Conservation (phyloP, 2,329 filamentous ascomycete genomes). For the Calonectria fujianensis region DNA sequence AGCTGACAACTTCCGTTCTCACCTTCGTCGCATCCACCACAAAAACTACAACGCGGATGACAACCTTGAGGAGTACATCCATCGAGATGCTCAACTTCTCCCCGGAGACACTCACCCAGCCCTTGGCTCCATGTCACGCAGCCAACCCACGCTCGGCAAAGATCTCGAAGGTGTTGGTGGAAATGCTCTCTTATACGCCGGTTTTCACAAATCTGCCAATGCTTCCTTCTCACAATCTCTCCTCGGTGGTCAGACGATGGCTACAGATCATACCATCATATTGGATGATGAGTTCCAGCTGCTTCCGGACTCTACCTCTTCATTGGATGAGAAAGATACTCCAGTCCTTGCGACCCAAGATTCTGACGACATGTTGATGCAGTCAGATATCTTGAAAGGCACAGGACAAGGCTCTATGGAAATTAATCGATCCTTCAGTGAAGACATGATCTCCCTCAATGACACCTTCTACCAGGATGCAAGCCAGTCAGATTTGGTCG, state of each 20-base stretch:
- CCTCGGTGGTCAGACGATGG: slow-evolving; percentile 20
- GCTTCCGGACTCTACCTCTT: slow-evolving; percentile 36
- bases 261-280: slow-evolving; percentile 7
- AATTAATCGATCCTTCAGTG: not conserved
- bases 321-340: slow-evolving; percentile 43
- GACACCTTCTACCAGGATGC: slow-evolving; percentile 12
- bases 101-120: not conserved
- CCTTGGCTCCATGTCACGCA: slow-evolving; percentile 29
- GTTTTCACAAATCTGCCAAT: slow-evolving; percentile 43
- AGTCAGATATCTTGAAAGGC: slow-evolving; percentile 41
- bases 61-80: slow-evolving; percentile 61
- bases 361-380: slow-evolving; percentile 44
- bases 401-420: slow-evolving; percentile 25
- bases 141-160: slow-evolving; percentile 43
- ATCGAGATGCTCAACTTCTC: slow-evolving; percentile 44
- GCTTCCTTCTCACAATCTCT: slow-evolving; percentile 27
- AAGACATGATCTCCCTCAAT: not conserved
- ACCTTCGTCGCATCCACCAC: slow-evolving; percentile 81
- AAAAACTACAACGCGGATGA: slow-evolving; percentile 60
- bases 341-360: slow-evolving; percentile 46
- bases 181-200: slow-evolving; percentile 49
- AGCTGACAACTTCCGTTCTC: slow-evolving; percentile 89
- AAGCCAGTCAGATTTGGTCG: not conserved
- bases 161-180: slow-evolving; percentile 56
- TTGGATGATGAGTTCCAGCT: slow-evolving; percentile 34